Base-by-base conservation (phyloP, 768 basidiomycete genomes). In the Nevesoporus exiguus region DNA sequence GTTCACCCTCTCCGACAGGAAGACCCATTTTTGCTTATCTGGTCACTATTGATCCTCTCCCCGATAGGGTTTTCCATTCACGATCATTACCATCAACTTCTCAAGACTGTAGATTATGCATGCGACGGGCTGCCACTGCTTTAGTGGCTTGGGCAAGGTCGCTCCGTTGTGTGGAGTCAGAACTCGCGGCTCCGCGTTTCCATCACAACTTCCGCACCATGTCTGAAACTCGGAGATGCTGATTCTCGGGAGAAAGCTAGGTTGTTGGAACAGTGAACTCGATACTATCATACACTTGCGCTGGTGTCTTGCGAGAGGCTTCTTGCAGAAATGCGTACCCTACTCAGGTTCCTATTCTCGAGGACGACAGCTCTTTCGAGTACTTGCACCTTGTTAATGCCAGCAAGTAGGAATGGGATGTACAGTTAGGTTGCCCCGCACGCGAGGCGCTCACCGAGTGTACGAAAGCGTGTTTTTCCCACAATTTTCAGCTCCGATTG, bases 401-500 rank as follows among this genome's bases (percentile, higher is more conserved):
- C 2, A 39, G 36, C n/a, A 19, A 29, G 8, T 9, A 14, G 0
- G 11, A 36, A 11, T 49, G 47, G 4, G 47, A 39, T 21, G 36
- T 27, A 13, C 9, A n/a, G n/a, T n/a, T n/a, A n/a, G n/a, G n/a
- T n/a, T n/a, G n/a, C n/a, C n/a, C n/a, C n/a, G n/a, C n/a, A n/a
- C n/a, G n/a, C n/a, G n/a, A n/a, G n/a, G n/a, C n/a, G n/a, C n/a
- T n/a, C n/a, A n/a, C n/a, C n/a, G n/a, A n/a, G n/a, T n/a, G n/a
- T n/a, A n/a, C n/a, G n/a, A n/a, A n/a, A n/a, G n/a, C n/a, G n/a
- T 29, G 27, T 4, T 29, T 29, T 15, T 66, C 64, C 47, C 66
- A 69, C 62, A 62, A 45, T 56, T 62, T 70, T 24, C 49, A 67
- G 59, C 71, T 62, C 76, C 74, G 56, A 73, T 70, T 57, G 54